A percentile compares a stretch with the other conserved stretches of the same genome.
phyloP scores from a whole-genome alignment of 768 basidiomycete genomes.

The Rubroboletus pulcherrimus region DNA sequence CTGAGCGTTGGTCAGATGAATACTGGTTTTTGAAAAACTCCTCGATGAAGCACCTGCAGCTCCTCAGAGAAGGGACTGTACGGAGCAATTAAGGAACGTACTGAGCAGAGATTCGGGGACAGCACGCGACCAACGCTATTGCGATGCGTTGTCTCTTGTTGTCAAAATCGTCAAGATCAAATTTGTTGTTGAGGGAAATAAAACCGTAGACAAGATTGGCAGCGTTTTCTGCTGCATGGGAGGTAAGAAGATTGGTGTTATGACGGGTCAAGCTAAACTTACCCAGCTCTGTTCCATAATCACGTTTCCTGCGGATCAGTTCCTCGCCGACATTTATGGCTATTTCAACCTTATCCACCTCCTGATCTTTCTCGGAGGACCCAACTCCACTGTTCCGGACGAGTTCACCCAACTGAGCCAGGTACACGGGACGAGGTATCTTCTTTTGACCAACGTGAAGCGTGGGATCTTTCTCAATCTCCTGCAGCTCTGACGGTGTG shows the following conservation, averaged over 20 bases:
- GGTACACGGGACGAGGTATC: conserved; percentile 81
- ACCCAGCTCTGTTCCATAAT: conserved; percentile 90
- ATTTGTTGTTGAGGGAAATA: conserved; percentile 77
- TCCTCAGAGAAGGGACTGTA: background rate
- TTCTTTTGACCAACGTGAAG: conserved; percentile 67
- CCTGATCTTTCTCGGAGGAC: conserved; percentile 53
- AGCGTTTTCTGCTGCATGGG: conserved; percentile 79
- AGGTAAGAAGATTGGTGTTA: conserved; percentile 1
- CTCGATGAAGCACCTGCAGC: conserved; percentile 70
- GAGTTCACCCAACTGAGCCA: conserved; percentile 77
- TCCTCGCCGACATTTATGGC: conserved; percentile 77
- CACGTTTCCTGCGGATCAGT: conserved; percentile 77
- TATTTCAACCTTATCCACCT: conserved; percentile 77
- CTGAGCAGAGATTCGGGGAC: conserved; percentile 77
- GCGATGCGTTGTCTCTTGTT: conserved; percentile 71
- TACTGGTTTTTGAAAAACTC: conserved; percentile 95
- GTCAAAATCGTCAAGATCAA: conserved; percentile 76
- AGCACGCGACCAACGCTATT: conserved; percentile 75
- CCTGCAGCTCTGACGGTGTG: conserved; percentile 73
- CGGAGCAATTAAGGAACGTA: conserved; percentile 37
- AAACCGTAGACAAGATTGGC: conserved; percentile 74
- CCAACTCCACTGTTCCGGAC: conserved; percentile 57
- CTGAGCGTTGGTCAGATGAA: conserved; percentile 79
- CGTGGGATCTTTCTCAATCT: conserved; percentile 83
- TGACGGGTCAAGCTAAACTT: background rate